Base-by-base conservation (phyloP, 352 stramenopile genomes). In the Plasmopara viticola region DNA sequence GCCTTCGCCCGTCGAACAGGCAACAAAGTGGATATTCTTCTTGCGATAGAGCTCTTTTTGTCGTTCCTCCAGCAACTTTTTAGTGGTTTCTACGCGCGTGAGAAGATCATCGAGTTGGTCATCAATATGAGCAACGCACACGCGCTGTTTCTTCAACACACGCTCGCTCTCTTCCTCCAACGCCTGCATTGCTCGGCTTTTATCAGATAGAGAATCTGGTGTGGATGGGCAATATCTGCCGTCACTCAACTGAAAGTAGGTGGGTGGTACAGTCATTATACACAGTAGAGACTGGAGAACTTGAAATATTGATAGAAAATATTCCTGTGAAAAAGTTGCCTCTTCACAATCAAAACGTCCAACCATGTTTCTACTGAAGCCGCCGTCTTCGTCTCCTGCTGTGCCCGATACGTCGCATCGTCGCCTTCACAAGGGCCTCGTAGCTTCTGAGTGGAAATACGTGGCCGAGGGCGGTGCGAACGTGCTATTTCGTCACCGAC, bases 391-490 rank as follows among this genome's bases (percentile, higher is more conserved):
- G 29, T 54, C 25, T n/a, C 61, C 48, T 18, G 33, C 40, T 18
- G n/a, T 47, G 12, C 44, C 62, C 4, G 42, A 42, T 35, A 34
- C 34, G 18, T 58, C 45, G 1, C 37, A 25, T 13, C 44, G 49
- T 14, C 56, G 55, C 13, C 48, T 72, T 10, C 62, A 49, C 15
- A 53, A 37, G 29, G 39, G 46, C 0, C 63, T 90, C 18, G 46
- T 53, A 7, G 75, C 74, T 9, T 56, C 54, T 40, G 83, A 95
- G 56, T 95, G 85, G 85, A 89, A 86, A 52, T 95, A 95, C 63
- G 78, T 94, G 40, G 80, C 78, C 6, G 85, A 95, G 48, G 85
- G 85, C 31, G 85, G 81, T 51, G 83, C 85, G 9, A 95, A 95
- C 65, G 78, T 95, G 33, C 59, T 92, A 9, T 91, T 90, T 57